Conservation (phyloP, 2,329 filamentous ascomycete species). For the Venturiaceae sp. region DNA sequence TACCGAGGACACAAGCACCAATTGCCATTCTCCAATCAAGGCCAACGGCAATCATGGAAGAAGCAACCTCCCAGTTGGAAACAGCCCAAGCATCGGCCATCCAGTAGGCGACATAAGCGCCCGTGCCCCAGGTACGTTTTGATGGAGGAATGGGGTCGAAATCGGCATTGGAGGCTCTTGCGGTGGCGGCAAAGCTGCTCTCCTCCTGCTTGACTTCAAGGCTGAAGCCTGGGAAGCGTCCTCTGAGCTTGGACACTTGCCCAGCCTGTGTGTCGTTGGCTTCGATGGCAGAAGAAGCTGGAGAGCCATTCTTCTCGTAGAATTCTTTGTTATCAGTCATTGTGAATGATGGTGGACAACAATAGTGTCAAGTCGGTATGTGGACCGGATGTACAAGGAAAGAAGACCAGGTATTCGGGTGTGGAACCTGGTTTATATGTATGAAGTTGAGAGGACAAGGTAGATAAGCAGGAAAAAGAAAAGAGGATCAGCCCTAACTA, state of each 20-base stretch:
- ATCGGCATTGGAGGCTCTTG: constrained; percentile 25
- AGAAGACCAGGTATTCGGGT: background rate
- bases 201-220: constrained; percentile 22
- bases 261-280: constrained; percentile 13
- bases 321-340: constrained; percentile 11
- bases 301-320: constrained; percentile 15
- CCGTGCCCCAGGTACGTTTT: constrained; percentile 25
- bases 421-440: background rate
- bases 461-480: constrained; percentile 6
- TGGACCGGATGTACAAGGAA: background rate
- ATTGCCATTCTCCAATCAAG: constrained; percentile 21
- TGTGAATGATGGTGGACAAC: constrained; percentile 3
- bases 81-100: constrained; percentile 31
- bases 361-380: background rate
- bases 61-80: constrained; percentile 28
- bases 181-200: constrained; percentile 23
- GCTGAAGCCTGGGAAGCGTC: constrained; percentile 18
- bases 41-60: constrained; percentile 19
- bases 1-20: constrained; percentile 23
- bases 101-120: constrained; percentile 26
- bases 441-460: background rate
- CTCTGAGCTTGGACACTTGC: constrained; percentile 15
- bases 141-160: constrained; percentile 28
- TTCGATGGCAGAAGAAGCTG: constrained; percentile 15
- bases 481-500: background rate